Base-by-base conservation (phyloP, 2,329 filamentous ascomycete genomes). In the Gaeumannomyces tritici region DNA sequence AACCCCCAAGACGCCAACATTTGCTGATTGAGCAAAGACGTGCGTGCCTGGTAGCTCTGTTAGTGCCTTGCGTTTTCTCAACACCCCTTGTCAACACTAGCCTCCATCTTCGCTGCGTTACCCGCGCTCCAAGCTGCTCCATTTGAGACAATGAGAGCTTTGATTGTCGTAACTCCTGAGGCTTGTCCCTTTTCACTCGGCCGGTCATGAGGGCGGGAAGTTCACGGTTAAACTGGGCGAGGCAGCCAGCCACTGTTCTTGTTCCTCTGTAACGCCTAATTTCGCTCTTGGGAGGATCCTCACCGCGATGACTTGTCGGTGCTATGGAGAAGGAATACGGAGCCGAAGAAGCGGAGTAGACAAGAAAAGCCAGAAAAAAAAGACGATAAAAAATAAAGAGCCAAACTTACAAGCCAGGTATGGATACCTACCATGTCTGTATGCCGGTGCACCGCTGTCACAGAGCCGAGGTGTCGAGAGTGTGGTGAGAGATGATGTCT, bases 1-100 rank as follows among this genome's bases (percentile, higher is more conserved):
- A 68, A n/a, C n/a, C n/a, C 74, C 79, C 57, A 78, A 77, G 68
- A 70, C 75, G 13, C 70, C 76, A 2, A 70, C 77, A 12, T 65
- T 72, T 28, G 72, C 72, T 8, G 73, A 76, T 56, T 75, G 64
- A 69, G 55, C 60, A 47, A 42, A n/a, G 57, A 15, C n/a, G 21
- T n/a, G 29, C n/a, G 24, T n/a, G 51, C 29, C 21, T 42, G 4
- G 9, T 18, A 42, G 33, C 9, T 35, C n/a, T 26, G 31, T n/a
- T 21, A n/a, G 9, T 18, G 27, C 21, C 18, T 24, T 26, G n/a
- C 31, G 57, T 33, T 31, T 27, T 47, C 57, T 59, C 27, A 15
- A 24, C 31, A 42, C 13, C 15, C 18, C 42, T 35, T 15, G 57
- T 26, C 42, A 59, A 26, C n/a, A 42, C 31, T 28, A 60, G 51